Base-by-base conservation (phyloP, 208 protist species). In the Vickermania spadyakhi region DNA sequence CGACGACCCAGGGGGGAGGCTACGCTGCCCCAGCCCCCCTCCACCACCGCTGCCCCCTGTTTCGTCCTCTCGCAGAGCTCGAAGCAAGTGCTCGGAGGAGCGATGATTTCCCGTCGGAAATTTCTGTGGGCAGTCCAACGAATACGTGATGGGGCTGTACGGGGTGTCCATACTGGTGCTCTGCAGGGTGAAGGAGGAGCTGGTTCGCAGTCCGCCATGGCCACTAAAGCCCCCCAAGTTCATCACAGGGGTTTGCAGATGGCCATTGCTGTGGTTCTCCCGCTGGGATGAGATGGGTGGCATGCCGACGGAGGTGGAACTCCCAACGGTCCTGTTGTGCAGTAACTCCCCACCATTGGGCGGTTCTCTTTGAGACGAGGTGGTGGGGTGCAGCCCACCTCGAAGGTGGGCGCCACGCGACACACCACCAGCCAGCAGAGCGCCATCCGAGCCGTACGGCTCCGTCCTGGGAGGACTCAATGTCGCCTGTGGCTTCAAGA, bases 101-200 rank as follows among this genome's bases (percentile, higher is more conserved):
- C 36, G 36, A 7, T n/a, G 7, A 7, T 45, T 7, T 18, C 36
- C 36, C 36, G 36, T 45, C 11, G 36, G 36, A 18, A 45, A 45
- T 18, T 45, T 7, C 11, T 45, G 67, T 42, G 62, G 61, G 28
- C 69, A 64, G 62, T 93, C 82, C 58, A 90, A 70, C 7, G 86
- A 85, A 68, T 93, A 93, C 7, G 80, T 90, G 67, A 93, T 93
- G 49, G 86, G 86, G 62, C 86, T 93, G 63, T 87, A 93, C 21
- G 81, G 86, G 0, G 75, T 86, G 50, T 93, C 73, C 58, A 88
- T 77, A 58, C 79, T 88, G 3, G 86, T 70, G 22, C 81, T 89
- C 31, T 81, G 74, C 25, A 93, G 70, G 5, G 79, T 89, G 64
- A 93, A 93, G 30, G 77, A 86, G 29, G 66, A 64, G 58, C 80